phyloP scores from a whole-genome alignment of 306 rosid genomes.

The Hippophae tibetana region DNA sequence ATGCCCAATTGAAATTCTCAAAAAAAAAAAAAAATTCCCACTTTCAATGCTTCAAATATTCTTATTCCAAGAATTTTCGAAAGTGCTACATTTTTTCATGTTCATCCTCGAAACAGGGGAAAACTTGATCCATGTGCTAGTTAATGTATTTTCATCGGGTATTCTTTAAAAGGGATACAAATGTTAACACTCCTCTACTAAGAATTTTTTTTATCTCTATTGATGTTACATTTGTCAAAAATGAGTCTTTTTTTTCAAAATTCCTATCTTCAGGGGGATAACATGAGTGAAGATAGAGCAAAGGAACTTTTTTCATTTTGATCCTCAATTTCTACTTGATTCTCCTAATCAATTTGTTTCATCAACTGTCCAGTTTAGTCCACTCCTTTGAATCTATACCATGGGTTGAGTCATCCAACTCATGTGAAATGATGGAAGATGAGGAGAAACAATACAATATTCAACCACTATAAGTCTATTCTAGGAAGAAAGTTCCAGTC shows the following conservation, averaged over 20 bases:
- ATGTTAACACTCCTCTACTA: background rate
- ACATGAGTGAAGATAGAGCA: background rate
- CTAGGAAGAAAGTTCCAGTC: too few species aligned
- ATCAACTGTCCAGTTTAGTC: background rate
- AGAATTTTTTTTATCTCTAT: background rate
- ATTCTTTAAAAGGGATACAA: background rate
- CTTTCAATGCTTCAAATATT: background rate
- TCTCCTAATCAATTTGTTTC: background rate
- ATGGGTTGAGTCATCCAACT: background rate
- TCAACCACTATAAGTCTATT: too few species aligned
- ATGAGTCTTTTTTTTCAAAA: background rate
- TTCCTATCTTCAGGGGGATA: background rate
- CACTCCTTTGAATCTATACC: background rate
- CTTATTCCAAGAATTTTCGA: background rate
- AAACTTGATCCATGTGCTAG: background rate
- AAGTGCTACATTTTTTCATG: background rate
- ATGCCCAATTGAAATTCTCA: background rate
- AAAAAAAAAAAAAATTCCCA: background rate
- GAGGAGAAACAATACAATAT: too few species aligned
- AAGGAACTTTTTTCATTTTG: background rate
- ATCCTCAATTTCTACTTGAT: background rate
- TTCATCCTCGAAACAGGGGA: background rate
- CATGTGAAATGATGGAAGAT: too few species aligned
- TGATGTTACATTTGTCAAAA: background rate
- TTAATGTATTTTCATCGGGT: background rate